Evolutionary conservation across 2,329 filamentous ascomycete species (phyloP).

Genomic region (Tolypocladium endophyticum): DNA sequence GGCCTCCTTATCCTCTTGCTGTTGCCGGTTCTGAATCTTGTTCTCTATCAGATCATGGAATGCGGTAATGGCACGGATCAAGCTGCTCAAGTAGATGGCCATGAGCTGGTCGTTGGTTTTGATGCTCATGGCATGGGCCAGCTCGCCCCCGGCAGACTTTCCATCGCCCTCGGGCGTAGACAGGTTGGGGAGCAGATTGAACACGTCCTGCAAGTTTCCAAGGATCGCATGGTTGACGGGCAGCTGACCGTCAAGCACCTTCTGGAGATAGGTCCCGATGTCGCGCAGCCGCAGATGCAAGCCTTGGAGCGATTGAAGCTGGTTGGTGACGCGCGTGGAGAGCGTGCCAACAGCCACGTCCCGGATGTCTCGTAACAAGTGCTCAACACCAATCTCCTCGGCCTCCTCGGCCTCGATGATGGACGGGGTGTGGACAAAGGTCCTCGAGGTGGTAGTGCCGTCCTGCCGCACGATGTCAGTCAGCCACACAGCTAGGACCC

Average conservation of each 20-base stretch:
- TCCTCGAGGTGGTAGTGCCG: constrained; percentile 91
- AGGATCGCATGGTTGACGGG: constrained; percentile 96
- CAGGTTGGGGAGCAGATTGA: constrained; percentile 95
- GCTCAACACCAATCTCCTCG: constrained; percentile 97
- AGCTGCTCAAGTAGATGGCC: constrained; percentile 91
- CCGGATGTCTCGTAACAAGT: constrained; percentile 92
- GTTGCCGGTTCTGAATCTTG: constrained; percentile 98
- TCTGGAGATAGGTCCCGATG: constrained; percentile 90
- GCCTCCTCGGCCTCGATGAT: constrained; percentile 98
- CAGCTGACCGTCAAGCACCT: constrained; percentile 84
- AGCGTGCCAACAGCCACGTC: constrained; percentile 96
- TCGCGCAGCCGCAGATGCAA: constrained; percentile 90
- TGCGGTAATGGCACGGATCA: constrained; percentile 94
- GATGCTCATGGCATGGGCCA: constrained; percentile 93
- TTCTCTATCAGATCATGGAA: constrained; percentile 99
- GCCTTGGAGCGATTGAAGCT: constrained; percentile 93
- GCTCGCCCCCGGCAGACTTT: constrained; percentile 63
- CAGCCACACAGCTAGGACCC: neutral
- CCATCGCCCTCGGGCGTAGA: constrained; percentile 67
- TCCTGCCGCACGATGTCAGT: constrained; percentile 46
- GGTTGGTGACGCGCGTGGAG: constrained; percentile 92
- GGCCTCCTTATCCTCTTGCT: constrained; percentile 89
- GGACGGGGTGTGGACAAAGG: constrained; percentile 95
- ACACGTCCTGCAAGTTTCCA: constrained; percentile 97
- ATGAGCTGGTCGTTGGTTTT: constrained; percentile 99